phyloP scores from a whole-genome alignment of 768 basidiomycete species.

The Psilocybe subaeruginosa region DNA sequence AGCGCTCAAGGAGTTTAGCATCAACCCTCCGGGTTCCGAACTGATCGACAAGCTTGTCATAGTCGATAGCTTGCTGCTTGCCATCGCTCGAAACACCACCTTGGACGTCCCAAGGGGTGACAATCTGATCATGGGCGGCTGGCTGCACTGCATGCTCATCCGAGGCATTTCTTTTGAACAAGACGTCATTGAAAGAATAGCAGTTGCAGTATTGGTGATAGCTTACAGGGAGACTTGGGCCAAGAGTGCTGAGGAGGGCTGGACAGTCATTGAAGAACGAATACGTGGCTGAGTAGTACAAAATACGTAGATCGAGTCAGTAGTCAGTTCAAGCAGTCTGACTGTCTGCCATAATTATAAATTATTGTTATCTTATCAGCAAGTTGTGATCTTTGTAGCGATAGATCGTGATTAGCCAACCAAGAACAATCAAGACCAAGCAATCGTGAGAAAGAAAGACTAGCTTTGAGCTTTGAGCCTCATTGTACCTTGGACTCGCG shows the following conservation, averaged over 20 bases:
- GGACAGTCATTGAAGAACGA: constrained; percentile 15
- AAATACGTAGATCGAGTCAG: neutral
- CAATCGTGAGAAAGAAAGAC: constrained; percentile 30
- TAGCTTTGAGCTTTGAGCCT: constrained; percentile 26
- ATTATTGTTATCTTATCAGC: constrained; percentile 19
- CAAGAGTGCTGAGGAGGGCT: constrained; percentile 8
- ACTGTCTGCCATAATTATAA: neutral
- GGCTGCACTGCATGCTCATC: constrained; percentile 9
- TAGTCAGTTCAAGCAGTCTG: neutral
- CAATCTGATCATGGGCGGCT: constrained; percentile 60
- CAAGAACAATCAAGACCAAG: constrained; percentile 25
- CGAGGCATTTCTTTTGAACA: constrained; percentile 11
- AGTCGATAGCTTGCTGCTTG: constrained; percentile 92
- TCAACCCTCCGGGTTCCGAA: constrained; percentile 92
- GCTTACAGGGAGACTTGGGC: constrained; percentile 21
- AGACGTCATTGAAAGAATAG: neutral
- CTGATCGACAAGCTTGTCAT: constrained; percentile 91
- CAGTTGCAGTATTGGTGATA: neutral
- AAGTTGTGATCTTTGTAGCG: constrained; percentile 5
- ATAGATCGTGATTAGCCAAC: constrained; percentile 20
- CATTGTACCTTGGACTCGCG: constrained; percentile 29
- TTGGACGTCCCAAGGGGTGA: constrained; percentile 98
- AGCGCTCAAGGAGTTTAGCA: constrained; percentile 76
- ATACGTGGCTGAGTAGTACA: neutral
- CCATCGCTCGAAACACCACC: constrained; percentile 89